A percentile compares a stretch with the other conserved stretches of the same genome.
Conservation (phyloP, 306 rosid species). For the Crotalaria pallida region DNA sequence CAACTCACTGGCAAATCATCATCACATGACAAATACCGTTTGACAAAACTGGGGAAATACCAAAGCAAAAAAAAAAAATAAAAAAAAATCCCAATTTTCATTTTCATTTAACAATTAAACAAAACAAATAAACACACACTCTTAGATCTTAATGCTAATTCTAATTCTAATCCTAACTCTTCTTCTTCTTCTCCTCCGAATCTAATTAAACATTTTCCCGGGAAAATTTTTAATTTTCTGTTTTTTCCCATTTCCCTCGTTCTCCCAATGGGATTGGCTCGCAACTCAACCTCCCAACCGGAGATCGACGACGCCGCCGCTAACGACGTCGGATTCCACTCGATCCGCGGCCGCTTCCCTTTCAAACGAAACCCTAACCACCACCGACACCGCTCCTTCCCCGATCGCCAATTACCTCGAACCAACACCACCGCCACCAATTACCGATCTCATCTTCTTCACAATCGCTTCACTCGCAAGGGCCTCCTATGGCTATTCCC, state of each 20-base stretch:
- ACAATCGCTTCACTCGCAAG: constrained; percentile 65
- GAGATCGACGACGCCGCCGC: constrained; percentile 47
- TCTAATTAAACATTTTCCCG: constrained; percentile 23
- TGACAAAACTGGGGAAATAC: background rate
- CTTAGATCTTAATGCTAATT: background rate
- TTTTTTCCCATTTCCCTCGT: background rate
- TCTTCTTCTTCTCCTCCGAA: background rate
- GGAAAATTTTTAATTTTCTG: background rate
- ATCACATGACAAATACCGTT: background rate
- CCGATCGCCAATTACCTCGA: constrained; percentile 47
- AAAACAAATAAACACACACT: background rate
- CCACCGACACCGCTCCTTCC: constrained; percentile 10
- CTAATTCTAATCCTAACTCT: constrained; percentile 11
- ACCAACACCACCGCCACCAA: background rate
- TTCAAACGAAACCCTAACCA: constrained; percentile 66
- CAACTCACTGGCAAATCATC: too few relatives aligned
- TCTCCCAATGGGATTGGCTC: constrained; percentile 40
- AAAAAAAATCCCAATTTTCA: too few relatives aligned
- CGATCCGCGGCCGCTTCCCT: constrained; percentile 70
- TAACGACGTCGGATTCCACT: constrained; percentile 46
- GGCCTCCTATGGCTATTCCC: constrained; percentile 54
- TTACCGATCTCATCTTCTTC: constrained; percentile 48
- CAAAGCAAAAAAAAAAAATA: too few relatives aligned
- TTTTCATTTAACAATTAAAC: too few relatives aligned
- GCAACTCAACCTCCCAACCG: constrained; percentile 48